Evolutionary conservation across 305 asterid genomes (phyloP).

Genomic region (Galium porrigens): DNA sequence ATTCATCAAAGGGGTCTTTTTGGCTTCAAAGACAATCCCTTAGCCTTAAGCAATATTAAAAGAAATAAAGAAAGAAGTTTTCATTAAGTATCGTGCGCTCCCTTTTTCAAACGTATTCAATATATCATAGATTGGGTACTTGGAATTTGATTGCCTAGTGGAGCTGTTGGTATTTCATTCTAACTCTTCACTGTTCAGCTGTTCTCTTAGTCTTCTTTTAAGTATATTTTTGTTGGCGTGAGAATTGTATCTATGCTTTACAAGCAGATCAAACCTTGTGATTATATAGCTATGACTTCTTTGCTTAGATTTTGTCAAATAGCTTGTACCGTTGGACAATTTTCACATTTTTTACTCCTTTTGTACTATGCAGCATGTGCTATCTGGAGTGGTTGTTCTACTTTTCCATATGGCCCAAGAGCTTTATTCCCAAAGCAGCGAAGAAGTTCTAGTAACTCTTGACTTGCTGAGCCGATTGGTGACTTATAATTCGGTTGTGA

Average conservation of each 20-base stretch:
- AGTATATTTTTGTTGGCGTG: not conserved
- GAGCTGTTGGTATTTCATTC: not conserved
- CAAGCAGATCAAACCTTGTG: not conserved
- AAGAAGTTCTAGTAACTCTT: conserved; percentile 47
- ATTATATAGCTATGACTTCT: not conserved
- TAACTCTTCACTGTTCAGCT: not conserved
- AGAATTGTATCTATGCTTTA: not conserved
- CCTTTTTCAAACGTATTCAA: not conserved
- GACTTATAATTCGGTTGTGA: conserved; percentile 58
- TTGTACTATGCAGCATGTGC: conserved; percentile 43
- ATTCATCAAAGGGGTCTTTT: not conserved
- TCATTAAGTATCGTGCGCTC: not conserved
- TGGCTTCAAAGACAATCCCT: not conserved
- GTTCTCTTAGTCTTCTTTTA: not conserved
- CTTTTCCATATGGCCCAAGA: conserved; percentile 69
- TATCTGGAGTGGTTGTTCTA: conserved; percentile 70
- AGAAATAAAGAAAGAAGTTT: not conserved
- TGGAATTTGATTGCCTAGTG: not conserved
- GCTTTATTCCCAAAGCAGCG: conserved; percentile 33
- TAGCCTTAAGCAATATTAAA: not conserved
- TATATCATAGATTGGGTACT: not conserved
- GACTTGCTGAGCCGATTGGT: conserved; percentile 70
- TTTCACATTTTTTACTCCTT: conserved; percentile 10
- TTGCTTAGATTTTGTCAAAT: not conserved
- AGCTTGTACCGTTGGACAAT: not conserved